Conservation (phyloP, 768 basidiomycete genomes). For the Zangia roseola region DNA sequence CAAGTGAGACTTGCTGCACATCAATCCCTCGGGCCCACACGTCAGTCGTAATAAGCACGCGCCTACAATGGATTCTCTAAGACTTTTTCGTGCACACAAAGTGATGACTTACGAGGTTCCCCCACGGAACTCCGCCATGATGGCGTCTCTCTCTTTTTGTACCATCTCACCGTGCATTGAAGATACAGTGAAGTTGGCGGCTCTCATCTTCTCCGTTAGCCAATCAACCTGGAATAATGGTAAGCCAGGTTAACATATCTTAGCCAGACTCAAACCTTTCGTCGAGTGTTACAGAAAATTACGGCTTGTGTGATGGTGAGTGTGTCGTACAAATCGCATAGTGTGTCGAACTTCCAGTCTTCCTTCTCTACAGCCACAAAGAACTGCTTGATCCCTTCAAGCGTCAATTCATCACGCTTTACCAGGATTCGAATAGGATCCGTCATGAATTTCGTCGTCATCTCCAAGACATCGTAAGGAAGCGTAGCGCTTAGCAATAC, state of each 20-base stretch:
- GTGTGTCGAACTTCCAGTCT: conserved; percentile 99
- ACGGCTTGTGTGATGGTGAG: conserved; percentile 99
- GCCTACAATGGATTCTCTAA: conserved; percentile 43
- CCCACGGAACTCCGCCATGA: conserved; percentile 95
- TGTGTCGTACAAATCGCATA: conserved; percentile 97
- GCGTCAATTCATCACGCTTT: conserved; percentile 97
- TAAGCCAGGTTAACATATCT: conserved; percentile 6
- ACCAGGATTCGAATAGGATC: conserved; percentile 98
- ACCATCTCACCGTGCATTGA: conserved; percentile 97
- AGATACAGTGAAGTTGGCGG: conserved; percentile 98
- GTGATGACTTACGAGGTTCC: conserved; percentile 73
- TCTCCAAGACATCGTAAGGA: conserved; percentile 95
- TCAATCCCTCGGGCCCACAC: conserved; percentile 99
- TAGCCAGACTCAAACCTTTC: conserved; percentile 64
- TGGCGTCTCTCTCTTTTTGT: conserved; percentile 92
- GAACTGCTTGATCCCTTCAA: conserved; percentile 96
- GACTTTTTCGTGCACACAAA: conserved; percentile 1
- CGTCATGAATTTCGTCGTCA: conserved; percentile 99
- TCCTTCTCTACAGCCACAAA: conserved; percentile 99
- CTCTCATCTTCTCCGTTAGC: conserved; percentile 98
- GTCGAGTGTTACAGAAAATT: conserved; percentile 97
- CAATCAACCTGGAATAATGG: conserved; percentile 74
- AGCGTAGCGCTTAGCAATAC: conserved; percentile 95
- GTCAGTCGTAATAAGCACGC: conserved; percentile 94
- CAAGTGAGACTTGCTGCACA: conserved; percentile 95